phyloP scores from a whole-genome alignment of 1,284 basidiomycete species.

The Caloboletus inedulis region DNA sequence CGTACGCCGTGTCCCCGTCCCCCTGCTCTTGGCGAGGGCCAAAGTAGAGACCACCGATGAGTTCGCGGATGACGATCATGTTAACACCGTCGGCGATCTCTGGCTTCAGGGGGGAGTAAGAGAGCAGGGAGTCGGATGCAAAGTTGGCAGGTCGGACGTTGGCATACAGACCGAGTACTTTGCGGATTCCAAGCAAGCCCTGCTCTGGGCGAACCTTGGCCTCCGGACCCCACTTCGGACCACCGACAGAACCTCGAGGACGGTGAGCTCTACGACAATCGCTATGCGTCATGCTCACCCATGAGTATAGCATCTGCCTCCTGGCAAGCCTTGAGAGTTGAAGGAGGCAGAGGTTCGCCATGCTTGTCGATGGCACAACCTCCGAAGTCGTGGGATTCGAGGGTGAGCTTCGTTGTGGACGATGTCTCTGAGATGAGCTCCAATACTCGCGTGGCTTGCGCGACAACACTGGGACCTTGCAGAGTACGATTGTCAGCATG shows the following conservation, averaged over 20 bases:
- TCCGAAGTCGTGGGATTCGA: slow-evolving; percentile 84
- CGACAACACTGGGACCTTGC: slow-evolving; percentile 88
- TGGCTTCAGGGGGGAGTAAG: slow-evolving; percentile 90
- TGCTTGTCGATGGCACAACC: slow-evolving; percentile 89
- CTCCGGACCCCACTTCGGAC: slow-evolving; percentile 96
- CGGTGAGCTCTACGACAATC: not conserved
- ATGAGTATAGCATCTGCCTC: slow-evolving; percentile 90
- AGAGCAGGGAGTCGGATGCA: slow-evolving; percentile 86
- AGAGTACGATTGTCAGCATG: slow-evolving; percentile 9
- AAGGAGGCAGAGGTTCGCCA: slow-evolving; percentile 81
- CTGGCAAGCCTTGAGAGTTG: slow-evolving; percentile 85
- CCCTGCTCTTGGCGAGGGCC: slow-evolving; percentile 90
- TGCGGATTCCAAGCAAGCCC: slow-evolving; percentile 89
- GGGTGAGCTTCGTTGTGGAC: slow-evolving; percentile 65
- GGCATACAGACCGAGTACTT: slow-evolving; percentile 91
- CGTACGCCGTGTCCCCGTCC: slow-evolving; percentile 72
- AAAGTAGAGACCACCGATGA: slow-evolving; percentile 93
- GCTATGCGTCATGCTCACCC: slow-evolving; percentile 49
- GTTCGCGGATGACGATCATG: slow-evolving; percentile 93
- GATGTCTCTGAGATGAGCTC: slow-evolving; percentile 67
- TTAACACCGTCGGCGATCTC: slow-evolving; percentile 84
- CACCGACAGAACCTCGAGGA: slow-evolving; percentile 84
- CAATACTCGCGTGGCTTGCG: slow-evolving; percentile 87
- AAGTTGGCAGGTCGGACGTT: slow-evolving; percentile 98
- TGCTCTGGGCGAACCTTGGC: slow-evolving; percentile 94